Evolutionary conservation across 2,329 filamentous ascomycete species (phyloP).

Genomic region (Onygenales sp.): DNA sequence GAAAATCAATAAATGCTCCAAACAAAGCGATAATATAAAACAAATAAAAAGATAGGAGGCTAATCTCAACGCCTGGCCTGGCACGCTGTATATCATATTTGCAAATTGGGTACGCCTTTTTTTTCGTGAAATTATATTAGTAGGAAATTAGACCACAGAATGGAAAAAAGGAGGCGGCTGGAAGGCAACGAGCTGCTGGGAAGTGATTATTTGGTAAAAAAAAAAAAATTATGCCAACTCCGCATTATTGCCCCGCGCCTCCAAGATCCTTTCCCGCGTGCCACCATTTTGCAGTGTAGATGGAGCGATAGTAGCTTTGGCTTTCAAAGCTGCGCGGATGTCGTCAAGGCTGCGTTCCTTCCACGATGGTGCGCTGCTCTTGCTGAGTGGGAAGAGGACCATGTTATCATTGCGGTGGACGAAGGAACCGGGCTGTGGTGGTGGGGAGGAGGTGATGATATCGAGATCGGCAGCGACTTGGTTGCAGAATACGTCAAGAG

Average conservation of each 20-base stretch:
- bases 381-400: constrained; percentile 49
- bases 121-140: too few species aligned
- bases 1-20: too few species aligned
- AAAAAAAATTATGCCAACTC: background rate
- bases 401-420: constrained; percentile 40
- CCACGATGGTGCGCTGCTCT: constrained; percentile 41
- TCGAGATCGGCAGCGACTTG: constrained; percentile 67
- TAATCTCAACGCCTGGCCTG: background rate
- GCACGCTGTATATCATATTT: background rate
- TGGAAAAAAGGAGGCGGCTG: background rate
- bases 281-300: constrained; percentile 1
- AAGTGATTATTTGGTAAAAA: too few species aligned
- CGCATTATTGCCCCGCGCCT: constrained; percentile 4
- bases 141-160: background rate
- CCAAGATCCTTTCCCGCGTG: constrained; percentile 5
- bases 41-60: background rate
- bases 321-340: constrained; percentile 33
- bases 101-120: too few species aligned
- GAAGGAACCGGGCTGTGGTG: constrained; percentile 45
- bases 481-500: constrained; percentile 65
- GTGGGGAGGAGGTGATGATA: constrained; percentile 53
- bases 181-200: background rate
- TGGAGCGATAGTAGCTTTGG: constrained; percentile 22
- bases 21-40: background rate
- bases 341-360: constrained; percentile 38